phyloP scores from a whole-genome alignment of 768 basidiomycete species.

The Pisolithus marmoratus region DNA sequence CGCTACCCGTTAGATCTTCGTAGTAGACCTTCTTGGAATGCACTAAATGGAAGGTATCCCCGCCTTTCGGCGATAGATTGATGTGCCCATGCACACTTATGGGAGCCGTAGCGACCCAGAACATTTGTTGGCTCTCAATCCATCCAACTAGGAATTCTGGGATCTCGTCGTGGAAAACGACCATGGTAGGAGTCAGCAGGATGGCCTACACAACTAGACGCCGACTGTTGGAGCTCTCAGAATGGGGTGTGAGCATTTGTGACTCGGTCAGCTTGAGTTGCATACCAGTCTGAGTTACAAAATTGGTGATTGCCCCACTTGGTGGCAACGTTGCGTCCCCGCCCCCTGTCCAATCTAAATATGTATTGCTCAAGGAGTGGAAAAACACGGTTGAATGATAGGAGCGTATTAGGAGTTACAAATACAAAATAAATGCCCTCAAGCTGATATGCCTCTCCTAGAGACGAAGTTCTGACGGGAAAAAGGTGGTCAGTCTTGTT shows the following conservation, averaged over 20 bases:
- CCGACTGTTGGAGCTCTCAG: no score
- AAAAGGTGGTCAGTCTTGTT: background rate
- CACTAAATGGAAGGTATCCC: constrained; percentile 58
- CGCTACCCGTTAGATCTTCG: constrained; percentile 65
- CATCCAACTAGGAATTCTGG: constrained; percentile 49
- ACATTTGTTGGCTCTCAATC: constrained; percentile 59
- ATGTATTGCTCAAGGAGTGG: background rate
- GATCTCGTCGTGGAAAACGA: constrained; percentile 53
- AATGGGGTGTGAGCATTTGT: no score
- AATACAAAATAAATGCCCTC: background rate
- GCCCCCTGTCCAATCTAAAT: no score
- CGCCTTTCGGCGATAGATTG: constrained; percentile 66
- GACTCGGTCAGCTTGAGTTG: no score
- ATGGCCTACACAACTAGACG: background rate
- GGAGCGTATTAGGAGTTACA: background rate
- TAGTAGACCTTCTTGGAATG: constrained; percentile 60
- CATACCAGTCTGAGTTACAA: no score
- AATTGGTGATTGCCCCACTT: no score
- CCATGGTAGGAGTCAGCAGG: constrained; percentile 36
- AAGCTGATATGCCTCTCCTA: constrained; percentile 19
- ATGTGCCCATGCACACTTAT: constrained; percentile 51
- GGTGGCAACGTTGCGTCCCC: no score
- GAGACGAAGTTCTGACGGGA: constrained; percentile 23
- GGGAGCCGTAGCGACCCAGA: constrained; percentile 69
- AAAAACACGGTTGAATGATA: background rate